Percentiles rank a stretch among this genome's conserved stretches.
Evolutionary conservation across 2,329 filamentous ascomycete species (phyloP).

Genomic region (Dryadomyces sulphureus): DNA sequence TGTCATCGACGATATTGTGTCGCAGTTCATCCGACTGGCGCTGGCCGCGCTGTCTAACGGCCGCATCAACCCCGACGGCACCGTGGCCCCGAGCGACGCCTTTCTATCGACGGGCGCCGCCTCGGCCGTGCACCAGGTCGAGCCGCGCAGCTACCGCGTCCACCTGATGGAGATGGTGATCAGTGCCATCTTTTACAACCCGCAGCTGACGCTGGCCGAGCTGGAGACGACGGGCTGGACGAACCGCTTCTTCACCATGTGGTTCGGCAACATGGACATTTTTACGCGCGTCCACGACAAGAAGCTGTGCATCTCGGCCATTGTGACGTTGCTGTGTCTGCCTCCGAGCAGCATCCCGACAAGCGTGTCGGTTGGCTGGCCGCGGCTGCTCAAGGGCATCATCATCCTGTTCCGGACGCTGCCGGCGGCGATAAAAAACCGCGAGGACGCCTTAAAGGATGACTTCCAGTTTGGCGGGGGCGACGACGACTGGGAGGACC

Average conservation of each 20-base stretch:
- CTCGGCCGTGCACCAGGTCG: constrained; percentile 27
- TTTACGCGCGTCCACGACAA: constrained; percentile 96
- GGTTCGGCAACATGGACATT: constrained; percentile 91
- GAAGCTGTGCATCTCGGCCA: constrained; percentile 92
- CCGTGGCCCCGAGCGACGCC: constrained; percentile 5
- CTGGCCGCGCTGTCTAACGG: constrained; percentile 57
- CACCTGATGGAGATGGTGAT: constrained; percentile 99
- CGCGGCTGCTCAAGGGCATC: constrained; percentile 72
- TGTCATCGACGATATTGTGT: constrained; percentile 74
- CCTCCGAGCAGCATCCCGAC: constrained; percentile 67
- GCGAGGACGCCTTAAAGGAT: constrained; percentile 82
- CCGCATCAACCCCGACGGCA: constrained; percentile 39
- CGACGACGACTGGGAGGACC: constrained; percentile 64
- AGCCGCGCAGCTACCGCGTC: constrained; percentile 86
- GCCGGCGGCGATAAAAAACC: constrained; percentile 75
- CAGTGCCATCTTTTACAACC: constrained; percentile 96
- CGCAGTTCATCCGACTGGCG: constrained; percentile 76
- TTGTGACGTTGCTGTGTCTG: constrained; percentile 70
- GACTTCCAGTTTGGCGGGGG: constrained; percentile 63
- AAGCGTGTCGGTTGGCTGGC: constrained; percentile 95
- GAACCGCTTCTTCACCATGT: constrained; percentile 96
- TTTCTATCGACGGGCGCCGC: constrained; percentile 8
- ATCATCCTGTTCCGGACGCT: constrained; percentile 86
- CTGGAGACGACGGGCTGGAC: constrained; percentile 91
- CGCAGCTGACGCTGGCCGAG: constrained; percentile 65